These are phyloP conservation scores for Fistulifera pelliculosa DNA, from an alignment of 108 stramenopile genomes.

Conservation along the genomic window DNA sequence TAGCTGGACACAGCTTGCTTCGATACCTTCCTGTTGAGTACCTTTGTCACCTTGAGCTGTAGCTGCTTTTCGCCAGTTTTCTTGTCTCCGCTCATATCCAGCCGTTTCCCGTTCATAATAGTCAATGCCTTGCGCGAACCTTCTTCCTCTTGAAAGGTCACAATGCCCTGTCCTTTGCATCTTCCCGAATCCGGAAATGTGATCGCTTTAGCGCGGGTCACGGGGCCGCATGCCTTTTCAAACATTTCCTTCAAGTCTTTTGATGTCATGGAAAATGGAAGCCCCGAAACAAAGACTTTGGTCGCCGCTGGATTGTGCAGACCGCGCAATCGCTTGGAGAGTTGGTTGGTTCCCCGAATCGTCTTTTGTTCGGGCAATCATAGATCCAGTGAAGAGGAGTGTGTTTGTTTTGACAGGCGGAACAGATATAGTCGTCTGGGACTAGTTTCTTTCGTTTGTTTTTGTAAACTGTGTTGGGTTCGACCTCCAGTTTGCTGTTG, in stretches of 20 bases:
- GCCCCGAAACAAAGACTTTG: slow-evolving; percentile 79
- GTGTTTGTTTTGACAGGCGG: slow-evolving; percentile 72
- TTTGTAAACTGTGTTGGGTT: slow-evolving; percentile 31
- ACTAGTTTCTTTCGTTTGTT: slow-evolving; percentile 66
- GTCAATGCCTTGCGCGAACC: slow-evolving; percentile 52
- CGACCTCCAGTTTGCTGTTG: not conserved
- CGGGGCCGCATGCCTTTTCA: slow-evolving; percentile 33
- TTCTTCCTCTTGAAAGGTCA: slow-evolving; percentile 64
- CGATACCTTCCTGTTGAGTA: not conserved
- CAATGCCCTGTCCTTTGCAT: slow-evolving; percentile 76
- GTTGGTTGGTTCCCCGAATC: slow-evolving; percentile 55
- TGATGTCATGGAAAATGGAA: slow-evolving; percentile 66
- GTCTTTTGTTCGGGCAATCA: slow-evolving; percentile 77
- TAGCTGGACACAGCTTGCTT: too few species aligned
- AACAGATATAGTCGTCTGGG: slow-evolving; percentile 72
- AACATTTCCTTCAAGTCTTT: slow-evolving; percentile 55
- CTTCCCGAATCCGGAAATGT: slow-evolving; percentile 72
- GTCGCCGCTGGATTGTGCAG: slow-evolving; percentile 53
- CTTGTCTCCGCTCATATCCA: slow-evolving; percentile 12
- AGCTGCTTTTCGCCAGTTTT: not conserved
- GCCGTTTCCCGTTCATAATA: slow-evolving; percentile 42
- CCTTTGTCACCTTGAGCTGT: slow-evolving; percentile 1
- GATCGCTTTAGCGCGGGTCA: slow-evolving; percentile 56
- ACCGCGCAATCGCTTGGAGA: slow-evolving; percentile 52
- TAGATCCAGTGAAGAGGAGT: slow-evolving; percentile 80